These are phyloP conservation scores for Aurinia saxatilis DNA, from an alignment of 345 rosid species.

Conservation along the genomic window DNA sequence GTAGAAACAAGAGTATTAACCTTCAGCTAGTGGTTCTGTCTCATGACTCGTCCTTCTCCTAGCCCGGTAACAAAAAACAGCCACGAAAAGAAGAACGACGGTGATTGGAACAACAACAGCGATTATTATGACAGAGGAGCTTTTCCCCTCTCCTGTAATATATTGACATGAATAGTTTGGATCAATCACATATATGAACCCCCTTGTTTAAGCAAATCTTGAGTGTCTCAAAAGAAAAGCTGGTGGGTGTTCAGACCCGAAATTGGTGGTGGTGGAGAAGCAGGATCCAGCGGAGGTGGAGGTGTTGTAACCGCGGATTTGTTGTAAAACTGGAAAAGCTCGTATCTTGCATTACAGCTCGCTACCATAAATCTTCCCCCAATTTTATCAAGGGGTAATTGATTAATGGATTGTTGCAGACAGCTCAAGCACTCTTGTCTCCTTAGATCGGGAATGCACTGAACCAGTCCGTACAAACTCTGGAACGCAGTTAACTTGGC, in stretches of 20 bases:
- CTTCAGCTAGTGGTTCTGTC: background rate
- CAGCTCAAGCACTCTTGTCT: constrained; percentile 12
- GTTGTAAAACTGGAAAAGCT: constrained; percentile 1
- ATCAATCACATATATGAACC: too few species aligned
- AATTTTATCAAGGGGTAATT: background rate
- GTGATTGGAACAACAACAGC: constrained; percentile 29
- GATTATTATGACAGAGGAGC: constrained; percentile 14
- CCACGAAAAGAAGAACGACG: constrained; percentile 15
- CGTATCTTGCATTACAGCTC: constrained; percentile 36
- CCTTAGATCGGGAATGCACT: constrained; percentile 50
- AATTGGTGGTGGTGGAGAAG: background rate
- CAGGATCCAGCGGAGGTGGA: background rate
- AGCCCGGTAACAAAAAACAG: background rate
- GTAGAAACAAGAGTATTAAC: background rate
- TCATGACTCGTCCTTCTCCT: background rate
- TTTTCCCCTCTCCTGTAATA: constrained; percentile 24
- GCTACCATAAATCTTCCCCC: constrained; percentile 32
- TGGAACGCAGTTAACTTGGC: background rate
- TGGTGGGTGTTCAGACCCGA: background rate
- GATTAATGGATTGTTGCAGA: background rate
- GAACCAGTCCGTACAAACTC: constrained; percentile 31
- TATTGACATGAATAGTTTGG: background rate
- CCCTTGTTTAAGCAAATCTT: background rate
- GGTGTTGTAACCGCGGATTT: constrained; percentile 1
- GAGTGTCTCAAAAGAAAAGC: background rate